Conservation (phyloP, 495 filamentous ascomycete genomes). For the Arthonia radiata region DNA sequence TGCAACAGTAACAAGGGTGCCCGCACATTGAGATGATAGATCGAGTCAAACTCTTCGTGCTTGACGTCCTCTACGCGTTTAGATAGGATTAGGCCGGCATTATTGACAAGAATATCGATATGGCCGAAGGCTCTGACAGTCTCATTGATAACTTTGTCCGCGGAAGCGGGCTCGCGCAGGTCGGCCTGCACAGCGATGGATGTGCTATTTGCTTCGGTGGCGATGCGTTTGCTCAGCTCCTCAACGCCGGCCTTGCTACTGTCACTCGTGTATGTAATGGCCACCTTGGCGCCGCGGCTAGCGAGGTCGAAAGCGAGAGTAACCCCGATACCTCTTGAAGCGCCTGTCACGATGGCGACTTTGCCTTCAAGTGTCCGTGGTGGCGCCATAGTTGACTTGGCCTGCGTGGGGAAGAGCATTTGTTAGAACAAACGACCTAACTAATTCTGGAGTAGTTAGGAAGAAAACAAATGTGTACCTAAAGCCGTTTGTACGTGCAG, state of each 20-base stretch:
- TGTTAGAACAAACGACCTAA: too few species aligned
- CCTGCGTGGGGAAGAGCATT: too few species aligned
- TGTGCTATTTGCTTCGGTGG: conserved; percentile 9
- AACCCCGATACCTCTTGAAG: conserved; percentile 12
- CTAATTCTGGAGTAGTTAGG: too few species aligned
- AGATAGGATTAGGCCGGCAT: conserved; percentile 13
- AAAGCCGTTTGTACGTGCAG: too few species aligned
- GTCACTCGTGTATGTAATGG: conserved; percentile 18
- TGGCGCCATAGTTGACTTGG: too few species aligned
- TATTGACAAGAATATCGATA: conserved; percentile 17
- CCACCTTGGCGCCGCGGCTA: conserved; percentile 10
- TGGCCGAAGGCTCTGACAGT: conserved; percentile 10
- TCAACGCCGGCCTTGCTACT: conserved; percentile 13
- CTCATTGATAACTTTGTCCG: conserved; percentile 10
- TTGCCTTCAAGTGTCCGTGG: conserved; percentile 15
- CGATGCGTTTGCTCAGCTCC: conserved; percentile 13
- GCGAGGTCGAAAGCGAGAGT: conserved; percentile 9
- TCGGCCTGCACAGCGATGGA: conserved; percentile 17
- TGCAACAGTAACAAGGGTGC: conserved; percentile 17
- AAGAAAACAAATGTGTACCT: too few species aligned
- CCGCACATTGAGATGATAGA: conserved; percentile 20
- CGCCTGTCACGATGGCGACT: conserved; percentile 34
- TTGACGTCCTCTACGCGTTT: conserved; percentile 11
- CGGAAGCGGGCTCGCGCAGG: conserved; percentile 11
- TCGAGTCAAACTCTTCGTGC: conserved; percentile 12